Conservation (phyloP, 257 asterid species). For the Penstemon barbatus region DNA sequence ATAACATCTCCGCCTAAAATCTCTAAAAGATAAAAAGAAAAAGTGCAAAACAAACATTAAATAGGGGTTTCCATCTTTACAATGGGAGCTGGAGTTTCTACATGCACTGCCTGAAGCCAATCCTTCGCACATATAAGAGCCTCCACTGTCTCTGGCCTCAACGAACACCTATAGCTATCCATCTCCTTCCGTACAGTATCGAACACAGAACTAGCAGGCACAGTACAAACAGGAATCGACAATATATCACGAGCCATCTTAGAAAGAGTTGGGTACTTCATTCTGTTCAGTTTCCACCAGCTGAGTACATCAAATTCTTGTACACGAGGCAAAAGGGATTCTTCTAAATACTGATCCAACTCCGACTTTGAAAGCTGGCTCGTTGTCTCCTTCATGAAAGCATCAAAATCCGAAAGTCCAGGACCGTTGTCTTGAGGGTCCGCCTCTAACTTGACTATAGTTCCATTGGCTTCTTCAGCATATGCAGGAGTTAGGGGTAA, state of each 20-base stretch:
- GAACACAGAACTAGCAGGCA: constrained; percentile 51
- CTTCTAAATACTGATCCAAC: constrained; percentile 89
- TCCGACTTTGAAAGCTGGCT: constrained; percentile 76
- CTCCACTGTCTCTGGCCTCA: constrained; percentile 84
- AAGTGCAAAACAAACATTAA: constrained; percentile 24
- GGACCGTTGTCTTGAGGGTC: constrained; percentile 43
- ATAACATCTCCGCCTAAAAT: too few relatives aligned
- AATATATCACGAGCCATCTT: constrained; percentile 31
- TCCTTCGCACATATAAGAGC: constrained; percentile 84
- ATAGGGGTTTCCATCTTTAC: constrained; percentile 74
- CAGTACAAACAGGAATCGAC: constrained; percentile 74
- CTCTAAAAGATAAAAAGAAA: not conserved
- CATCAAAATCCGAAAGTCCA: constrained; percentile 76
- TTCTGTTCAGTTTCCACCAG: constrained; percentile 87
- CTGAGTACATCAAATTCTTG: constrained; percentile 81
- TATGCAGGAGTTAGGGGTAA: constrained; percentile 56
- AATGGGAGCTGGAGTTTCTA: constrained; percentile 34
- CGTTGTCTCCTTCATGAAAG: constrained; percentile 66
- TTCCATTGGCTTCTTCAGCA: constrained; percentile 53
- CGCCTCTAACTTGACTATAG: constrained; percentile 42
- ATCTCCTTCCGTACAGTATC: constrained; percentile 68
- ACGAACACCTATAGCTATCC: constrained; percentile 74
- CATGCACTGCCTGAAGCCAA: constrained; percentile 62
- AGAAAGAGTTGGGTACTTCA: constrained; percentile 83
- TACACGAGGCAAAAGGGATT: constrained; percentile 77